Conservation (phyloP, 441 rosid species). For the Breynia disticha region DNA sequence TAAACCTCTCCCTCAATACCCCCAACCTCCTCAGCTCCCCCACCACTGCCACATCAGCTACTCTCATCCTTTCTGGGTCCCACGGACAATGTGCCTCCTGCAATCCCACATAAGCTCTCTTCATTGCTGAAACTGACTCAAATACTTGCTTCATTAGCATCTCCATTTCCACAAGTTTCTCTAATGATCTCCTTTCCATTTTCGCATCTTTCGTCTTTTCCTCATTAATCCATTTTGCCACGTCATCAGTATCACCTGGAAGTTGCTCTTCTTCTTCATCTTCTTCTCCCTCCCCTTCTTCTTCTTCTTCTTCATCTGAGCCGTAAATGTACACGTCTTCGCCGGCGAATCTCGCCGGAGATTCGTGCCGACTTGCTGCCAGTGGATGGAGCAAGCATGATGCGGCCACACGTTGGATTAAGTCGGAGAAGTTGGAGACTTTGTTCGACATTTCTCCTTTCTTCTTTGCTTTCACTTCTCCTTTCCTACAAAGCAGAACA, state of each 20-base stretch:
- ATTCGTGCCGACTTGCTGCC: conserved; percentile 41
- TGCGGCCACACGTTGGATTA: conserved; percentile 81
- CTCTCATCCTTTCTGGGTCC: conserved; percentile 88
- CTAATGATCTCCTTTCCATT: conserved; percentile 20
- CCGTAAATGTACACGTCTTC: conserved; percentile 27
- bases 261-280: conserved; percentile 15
- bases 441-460: conserved; percentile 56
- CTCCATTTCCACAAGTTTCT: conserved; percentile 56
- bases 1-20: conserved; percentile 63
- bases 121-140: conserved; percentile 60
- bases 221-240: conserved; percentile 25
- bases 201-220: conserved; percentile 36
- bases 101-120: conserved; percentile 60
- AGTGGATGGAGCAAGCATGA: conserved; percentile 87
- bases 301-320: conserved; percentile 16
- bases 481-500: too few relatives aligned
- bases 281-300: conserved; percentile 15
- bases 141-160: conserved; percentile 60
- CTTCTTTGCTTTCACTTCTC: conserved; percentile 37
- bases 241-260: conserved; percentile 22
- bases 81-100: conserved; percentile 95
- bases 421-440: conserved; percentile 75
- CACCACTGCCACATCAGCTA: conserved; percentile 72
- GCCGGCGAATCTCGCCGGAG: conserved; percentile 16
- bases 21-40: conserved; percentile 69